Percentiles rank a stretch among this genome's conserved stretches.
Evolutionary conservation across 2,329 filamentous ascomycete species (phyloP).

Genomic region (Sordariomycetes sp.): DNA sequence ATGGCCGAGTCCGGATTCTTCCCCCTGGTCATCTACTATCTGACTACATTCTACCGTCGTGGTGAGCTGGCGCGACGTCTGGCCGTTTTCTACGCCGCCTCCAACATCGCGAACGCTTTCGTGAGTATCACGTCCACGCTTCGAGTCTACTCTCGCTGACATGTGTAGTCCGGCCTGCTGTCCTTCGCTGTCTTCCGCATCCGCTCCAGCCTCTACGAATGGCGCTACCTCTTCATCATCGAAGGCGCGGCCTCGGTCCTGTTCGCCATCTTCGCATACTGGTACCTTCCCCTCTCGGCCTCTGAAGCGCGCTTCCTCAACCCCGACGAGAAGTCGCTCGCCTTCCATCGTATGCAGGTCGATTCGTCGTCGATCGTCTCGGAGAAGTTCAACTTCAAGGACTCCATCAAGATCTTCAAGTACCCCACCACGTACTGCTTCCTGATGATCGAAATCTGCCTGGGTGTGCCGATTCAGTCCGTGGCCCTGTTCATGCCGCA

Average conservation of each 20-base stretch:
- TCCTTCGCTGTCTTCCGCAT: constrained; percentile 41
- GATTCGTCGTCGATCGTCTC: constrained; percentile 58
- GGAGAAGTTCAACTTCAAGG: constrained; percentile 40
- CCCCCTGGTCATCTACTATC: constrained; percentile 42
- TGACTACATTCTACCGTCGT: constrained; percentile 40
- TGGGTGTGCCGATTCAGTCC: constrained; percentile 49
- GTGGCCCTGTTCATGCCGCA: constrained; percentile 46
- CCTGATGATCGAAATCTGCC: constrained; percentile 45
- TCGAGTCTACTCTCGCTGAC: background rate
- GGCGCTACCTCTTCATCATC: constrained; percentile 45
- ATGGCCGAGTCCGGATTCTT: constrained; percentile 46
- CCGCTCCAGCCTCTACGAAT: constrained; percentile 25
- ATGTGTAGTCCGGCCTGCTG: constrained; percentile 22
- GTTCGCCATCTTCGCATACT: constrained; percentile 56
- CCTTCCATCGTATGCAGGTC: constrained; percentile 64
- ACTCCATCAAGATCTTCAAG: constrained; percentile 42
- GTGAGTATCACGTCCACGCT: no score
- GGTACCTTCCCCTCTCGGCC: constrained; percentile 58
- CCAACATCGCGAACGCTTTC: constrained; percentile 59
- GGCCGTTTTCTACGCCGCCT: constrained; percentile 68
- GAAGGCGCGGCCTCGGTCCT: constrained; percentile 48
- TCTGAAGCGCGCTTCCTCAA: constrained; percentile 56
- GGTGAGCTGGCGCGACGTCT: constrained; percentile 32
- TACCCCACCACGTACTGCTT: constrained; percentile 39
- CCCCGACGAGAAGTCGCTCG: constrained; percentile 56